A percentile compares a stretch with the other conserved stretches of the same genome.
phyloP scores from a whole-genome alignment of 1,284 basidiomycete genomes.

The Exobasidium rhododendri region DNA sequence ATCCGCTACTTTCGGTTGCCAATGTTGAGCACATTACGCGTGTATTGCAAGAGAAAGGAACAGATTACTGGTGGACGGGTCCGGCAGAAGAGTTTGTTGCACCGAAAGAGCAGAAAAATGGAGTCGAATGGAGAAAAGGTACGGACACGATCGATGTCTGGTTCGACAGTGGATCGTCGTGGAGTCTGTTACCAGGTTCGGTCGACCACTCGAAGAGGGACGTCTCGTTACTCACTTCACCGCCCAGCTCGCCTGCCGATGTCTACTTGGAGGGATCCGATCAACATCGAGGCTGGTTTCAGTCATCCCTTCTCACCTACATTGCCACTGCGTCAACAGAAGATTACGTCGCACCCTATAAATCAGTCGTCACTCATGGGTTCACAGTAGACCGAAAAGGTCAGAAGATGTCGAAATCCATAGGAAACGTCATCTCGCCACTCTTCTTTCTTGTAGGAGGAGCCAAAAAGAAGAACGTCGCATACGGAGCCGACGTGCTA shows the following conservation, averaged over 20 bases:
- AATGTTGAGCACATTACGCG: slow-evolving; percentile 75
- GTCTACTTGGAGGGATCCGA: slow-evolving; percentile 93
- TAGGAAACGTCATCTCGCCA: slow-evolving; percentile 88
- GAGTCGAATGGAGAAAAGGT: slow-evolving; percentile 57
- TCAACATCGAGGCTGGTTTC: slow-evolving; percentile 99
- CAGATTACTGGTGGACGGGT: slow-evolving; percentile 87
- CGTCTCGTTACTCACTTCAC: background rate
- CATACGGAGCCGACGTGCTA: slow-evolving; percentile 81
- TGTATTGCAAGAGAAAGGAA: slow-evolving; percentile 70
- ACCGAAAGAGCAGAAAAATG: slow-evolving; percentile 27
- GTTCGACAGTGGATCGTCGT: slow-evolving; percentile 97
- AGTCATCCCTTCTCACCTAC: slow-evolving; percentile 84
- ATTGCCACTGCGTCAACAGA: slow-evolving; percentile 56
- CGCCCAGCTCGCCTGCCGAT: slow-evolving; percentile 62
- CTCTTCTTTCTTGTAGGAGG: slow-evolving; percentile 71
- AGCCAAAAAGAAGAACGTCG: slow-evolving; percentile 65
- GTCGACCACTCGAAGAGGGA: slow-evolving; percentile 40
- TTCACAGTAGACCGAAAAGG: slow-evolving; percentile 90
- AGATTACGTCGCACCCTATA: slow-evolving; percentile 65
- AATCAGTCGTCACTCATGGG: slow-evolving; percentile 85
- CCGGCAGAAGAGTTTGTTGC: slow-evolving; percentile 71
- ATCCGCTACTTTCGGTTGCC: slow-evolving; percentile 64
- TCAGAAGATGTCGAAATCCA: slow-evolving; percentile 97
- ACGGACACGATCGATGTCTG: slow-evolving; percentile 98
- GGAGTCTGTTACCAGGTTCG: slow-evolving; percentile 65